Evolutionary conservation across 139 green algal species (phyloP), one percentile per base, ranked within the genome.

Genomic region (Limnomonas spitsbergensis): DNA sequence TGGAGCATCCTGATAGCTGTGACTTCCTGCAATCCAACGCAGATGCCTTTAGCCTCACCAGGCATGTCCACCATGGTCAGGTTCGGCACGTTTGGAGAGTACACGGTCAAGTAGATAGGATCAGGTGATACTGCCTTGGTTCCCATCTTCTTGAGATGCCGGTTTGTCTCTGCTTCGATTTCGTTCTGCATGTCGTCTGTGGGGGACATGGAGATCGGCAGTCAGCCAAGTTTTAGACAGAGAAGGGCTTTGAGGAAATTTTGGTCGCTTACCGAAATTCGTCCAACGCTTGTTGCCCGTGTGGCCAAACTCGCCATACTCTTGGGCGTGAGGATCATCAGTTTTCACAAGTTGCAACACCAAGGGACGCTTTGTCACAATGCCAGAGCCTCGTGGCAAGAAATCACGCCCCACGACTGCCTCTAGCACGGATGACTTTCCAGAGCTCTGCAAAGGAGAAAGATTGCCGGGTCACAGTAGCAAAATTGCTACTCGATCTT

Each of bases 41-140:
- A n/a, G n/a, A n/a, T n/a, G n/a, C n/a, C n/a, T n/a, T n/a, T n/a
- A n/a, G n/a, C n/a, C 80, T 1, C 66, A 93, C 92, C 93, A 77
- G 95, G 95, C 92, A 99, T 97, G 79, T 99, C 95, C 35, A 99
- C 93, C 74, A 99, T 84, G 0, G 94, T 97, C 34, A 99, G 84
- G 78, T 95, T 97, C 37, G 94, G 95, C 68, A 97, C 92, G 56
- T 96, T 83, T 2, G 92, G 90, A 0, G 93, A 97, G 67, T 92
- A 91, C 31, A 99, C 91, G 34, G 90, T 95, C 38, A 98, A 89
- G 83, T 96, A 94, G 73, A 98, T 98, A 66, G 95, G 94, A 68
- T 97, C 90, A 0, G 95, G 91, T 24, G 93, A 96, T 9, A 98
- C 95, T 36, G 88, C 87, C 83, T 75, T 79, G 35, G 69, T 38